These are phyloP conservation scores for Botryotinia globosa DNA, from an alignment of 2,329 filamentous ascomycete genomes.

Conservation along the genomic window DNA sequence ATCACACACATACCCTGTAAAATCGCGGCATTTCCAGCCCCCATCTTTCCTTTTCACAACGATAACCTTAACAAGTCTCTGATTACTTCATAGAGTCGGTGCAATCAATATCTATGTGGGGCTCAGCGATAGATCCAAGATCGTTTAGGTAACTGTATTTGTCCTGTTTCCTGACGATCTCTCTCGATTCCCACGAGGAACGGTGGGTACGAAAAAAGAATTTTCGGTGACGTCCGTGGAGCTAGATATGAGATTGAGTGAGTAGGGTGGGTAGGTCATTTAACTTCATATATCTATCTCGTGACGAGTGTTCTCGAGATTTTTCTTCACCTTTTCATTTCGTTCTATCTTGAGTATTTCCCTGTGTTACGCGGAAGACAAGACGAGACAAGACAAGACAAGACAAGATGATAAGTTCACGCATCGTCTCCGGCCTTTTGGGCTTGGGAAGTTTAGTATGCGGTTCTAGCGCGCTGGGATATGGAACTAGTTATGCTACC, in stretches of 20 bases:
- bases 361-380: neutral
- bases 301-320: neutral
- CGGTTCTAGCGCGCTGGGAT: neutral
- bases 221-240: neutral
- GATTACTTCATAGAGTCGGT: constrained; percentile 1
- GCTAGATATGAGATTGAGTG: neutral
- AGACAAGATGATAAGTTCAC: neutral
- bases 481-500: neutral
- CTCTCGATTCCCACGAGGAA: neutral
- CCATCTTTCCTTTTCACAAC: too few relatives aligned
- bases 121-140: neutral
- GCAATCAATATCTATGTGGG: constrained; percentile 6
- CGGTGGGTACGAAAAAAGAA: neutral
- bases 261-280: neutral
- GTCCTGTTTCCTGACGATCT: neutral
- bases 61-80: neutral
- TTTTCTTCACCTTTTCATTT: neutral
- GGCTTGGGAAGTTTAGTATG: neutral
- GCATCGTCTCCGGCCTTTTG: neutral
- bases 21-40: neutral
- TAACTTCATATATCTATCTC: neutral
- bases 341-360: neutral
- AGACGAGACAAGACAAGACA: neutral
- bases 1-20: neutral
- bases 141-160: neutral